These are phyloP conservation scores for Vitis rupestris DNA, from an alignment of 164 flowering plant genomes.

Conservation along the genomic window DNA sequence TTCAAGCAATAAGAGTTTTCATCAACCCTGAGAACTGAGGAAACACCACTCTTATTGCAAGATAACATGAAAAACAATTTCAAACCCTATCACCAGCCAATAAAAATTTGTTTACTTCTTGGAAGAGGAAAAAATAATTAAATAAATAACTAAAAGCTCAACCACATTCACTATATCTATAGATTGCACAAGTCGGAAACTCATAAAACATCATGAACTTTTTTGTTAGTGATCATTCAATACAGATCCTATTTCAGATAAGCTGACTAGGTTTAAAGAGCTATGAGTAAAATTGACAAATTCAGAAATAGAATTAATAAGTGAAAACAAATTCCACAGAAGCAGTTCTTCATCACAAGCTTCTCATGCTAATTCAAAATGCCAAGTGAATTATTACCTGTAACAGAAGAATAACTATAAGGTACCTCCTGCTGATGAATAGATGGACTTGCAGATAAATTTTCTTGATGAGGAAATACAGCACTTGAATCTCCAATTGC, in stretches of 20 bases:
- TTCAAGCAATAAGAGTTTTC: too few species aligned
- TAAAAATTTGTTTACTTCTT: too few species aligned
- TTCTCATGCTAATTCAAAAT: conserved; percentile 49
- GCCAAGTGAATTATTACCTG: conserved; percentile 79
- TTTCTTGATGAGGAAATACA: conserved; percentile 42
- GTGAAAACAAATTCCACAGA: conserved; percentile 12
- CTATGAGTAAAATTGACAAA: neutral
- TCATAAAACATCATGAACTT: too few species aligned
- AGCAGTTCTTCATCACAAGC: conserved; percentile 30
- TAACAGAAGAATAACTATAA: conserved; percentile 99
- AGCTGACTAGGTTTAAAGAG: neutral
- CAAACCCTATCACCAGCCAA: too few species aligned
- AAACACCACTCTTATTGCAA: too few species aligned
- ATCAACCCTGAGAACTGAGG: too few species aligned
- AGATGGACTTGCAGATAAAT: conserved; percentile 41
- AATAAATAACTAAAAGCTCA: too few species aligned
- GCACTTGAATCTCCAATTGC: conserved; percentile 38
- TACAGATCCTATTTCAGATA: neutral
- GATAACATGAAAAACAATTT: too few species aligned
- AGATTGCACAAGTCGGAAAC: too few species aligned
- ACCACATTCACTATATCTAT: too few species aligned
- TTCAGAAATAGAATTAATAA: conserved; percentile 8
- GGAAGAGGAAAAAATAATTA: too few species aligned
- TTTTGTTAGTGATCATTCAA: too few species aligned
- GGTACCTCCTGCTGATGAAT: conserved; percentile 99